phyloP scores from a whole-genome alignment of 2,329 filamentous ascomycete genomes.

The Lecanicillium sp. region DNA sequence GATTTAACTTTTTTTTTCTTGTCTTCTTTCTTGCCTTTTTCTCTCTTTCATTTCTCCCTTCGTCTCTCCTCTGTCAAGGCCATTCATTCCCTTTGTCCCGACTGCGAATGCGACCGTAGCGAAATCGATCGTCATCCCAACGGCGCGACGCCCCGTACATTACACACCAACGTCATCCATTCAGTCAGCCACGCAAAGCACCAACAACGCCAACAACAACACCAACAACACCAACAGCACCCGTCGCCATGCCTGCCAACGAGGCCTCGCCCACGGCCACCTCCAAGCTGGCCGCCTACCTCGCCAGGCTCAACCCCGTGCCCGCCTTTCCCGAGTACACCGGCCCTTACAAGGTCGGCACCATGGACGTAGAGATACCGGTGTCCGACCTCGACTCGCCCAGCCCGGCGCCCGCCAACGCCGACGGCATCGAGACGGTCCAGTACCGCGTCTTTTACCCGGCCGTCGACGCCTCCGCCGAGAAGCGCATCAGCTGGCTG shows the following conservation, averaged over 20 bases:
- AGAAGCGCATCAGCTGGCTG: slow-evolving; percentile 67
- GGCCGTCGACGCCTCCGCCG: slow-evolving; percentile 44
- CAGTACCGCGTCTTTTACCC: slow-evolving; percentile 83
- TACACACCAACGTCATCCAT: background rate
- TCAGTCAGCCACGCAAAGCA: too few species aligned
- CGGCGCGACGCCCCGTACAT: slow-evolving; percentile 1
- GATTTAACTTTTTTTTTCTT: background rate
- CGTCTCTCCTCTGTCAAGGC: background rate
- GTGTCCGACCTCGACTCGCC: slow-evolving; percentile 52
- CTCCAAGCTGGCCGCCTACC: slow-evolving; percentile 38
- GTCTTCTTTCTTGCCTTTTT: background rate
- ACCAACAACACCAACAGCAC: background rate
- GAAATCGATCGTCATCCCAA: background rate
- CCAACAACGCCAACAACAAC: background rate
- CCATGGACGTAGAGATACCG: slow-evolving; percentile 74
- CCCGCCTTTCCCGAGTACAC: slow-evolving; percentile 70
- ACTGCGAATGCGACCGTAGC: too few species aligned
- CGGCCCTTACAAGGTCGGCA: slow-evolving; percentile 73
- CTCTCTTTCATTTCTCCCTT: background rate
- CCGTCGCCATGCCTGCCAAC: slow-evolving; percentile 9
- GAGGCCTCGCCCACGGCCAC: background rate
- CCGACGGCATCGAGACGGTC: slow-evolving; percentile 60
- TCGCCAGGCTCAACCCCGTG: slow-evolving; percentile 58
- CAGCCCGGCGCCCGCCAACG: slow-evolving; percentile 45
- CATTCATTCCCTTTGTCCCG: too few species aligned